A percentile compares a stretch with the other conserved stretches of the same genome.
Conservation (phyloP, 164 flowering plant species). For the Malania oleifera region DNA sequence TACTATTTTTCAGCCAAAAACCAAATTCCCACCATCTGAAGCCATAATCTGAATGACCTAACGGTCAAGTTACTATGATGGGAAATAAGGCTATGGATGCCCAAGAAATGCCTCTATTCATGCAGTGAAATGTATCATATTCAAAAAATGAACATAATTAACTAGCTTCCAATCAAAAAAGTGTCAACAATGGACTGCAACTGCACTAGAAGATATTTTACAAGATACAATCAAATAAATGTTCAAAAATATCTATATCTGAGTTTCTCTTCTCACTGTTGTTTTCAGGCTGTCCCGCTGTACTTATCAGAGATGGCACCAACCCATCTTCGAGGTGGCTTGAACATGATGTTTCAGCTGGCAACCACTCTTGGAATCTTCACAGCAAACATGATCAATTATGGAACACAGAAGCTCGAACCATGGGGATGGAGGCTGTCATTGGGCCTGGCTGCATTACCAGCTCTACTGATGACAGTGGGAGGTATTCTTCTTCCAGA, state of each 20-base stretch:
- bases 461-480: slow-evolving; percentile 74
- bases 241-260: background rate
- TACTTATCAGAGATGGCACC: slow-evolving; percentile 97
- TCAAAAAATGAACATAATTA: too few relatives aligned
- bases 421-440: slow-evolving; percentile 98
- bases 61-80: too few relatives aligned
- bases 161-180: too few relatives aligned
- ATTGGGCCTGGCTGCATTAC: slow-evolving; percentile 75
- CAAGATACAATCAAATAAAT: background rate
- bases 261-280: background rate
- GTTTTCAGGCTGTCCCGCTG: slow-evolving; percentile 69
- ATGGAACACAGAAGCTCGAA: slow-evolving; percentile 60
- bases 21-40: background rate
- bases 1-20: background rate
- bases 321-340: slow-evolving; percentile 77
- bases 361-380: slow-evolving; percentile 92
- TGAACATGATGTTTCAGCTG: slow-evolving; percentile 93
- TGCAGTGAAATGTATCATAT: too few relatives aligned
- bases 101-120: too few relatives aligned
- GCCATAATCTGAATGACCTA: background rate
- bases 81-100: too few relatives aligned
- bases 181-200: background rate
- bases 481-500: slow-evolving; percentile 85
- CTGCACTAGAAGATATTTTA: background rate
- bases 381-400: slow-evolving; percentile 92